Conservation (phyloP, 139 green algal species). For the Micractinium sp. region DNA sequence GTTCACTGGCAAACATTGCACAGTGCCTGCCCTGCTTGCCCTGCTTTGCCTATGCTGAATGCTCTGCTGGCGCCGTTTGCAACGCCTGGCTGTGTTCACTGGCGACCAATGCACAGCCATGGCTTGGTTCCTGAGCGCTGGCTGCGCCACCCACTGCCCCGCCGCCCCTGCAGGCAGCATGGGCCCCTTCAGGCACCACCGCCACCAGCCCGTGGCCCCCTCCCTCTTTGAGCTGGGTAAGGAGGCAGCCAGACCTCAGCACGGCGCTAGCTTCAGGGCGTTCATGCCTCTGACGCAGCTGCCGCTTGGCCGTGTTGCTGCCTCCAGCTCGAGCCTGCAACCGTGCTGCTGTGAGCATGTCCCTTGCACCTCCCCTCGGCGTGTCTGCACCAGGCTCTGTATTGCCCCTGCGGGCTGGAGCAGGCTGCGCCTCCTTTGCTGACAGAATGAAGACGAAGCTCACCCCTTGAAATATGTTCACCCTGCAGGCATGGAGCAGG, state of each 20-base stretch:
- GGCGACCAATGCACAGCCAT: not conserved
- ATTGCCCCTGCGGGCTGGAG: too few relatives aligned
- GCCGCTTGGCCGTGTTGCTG: not conserved
- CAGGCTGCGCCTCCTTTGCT: too few relatives aligned
- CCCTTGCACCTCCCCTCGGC: too few relatives aligned
- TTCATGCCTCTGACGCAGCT: not conserved
- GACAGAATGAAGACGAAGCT: too few relatives aligned
- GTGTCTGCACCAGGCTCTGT: too few relatives aligned
- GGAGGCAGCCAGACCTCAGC: not conserved
- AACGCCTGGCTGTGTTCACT: not conserved
- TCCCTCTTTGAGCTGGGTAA: conserved; percentile 11
- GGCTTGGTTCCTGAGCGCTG: too few relatives aligned
- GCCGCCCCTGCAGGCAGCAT: not conserved
- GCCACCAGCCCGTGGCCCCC: not conserved
- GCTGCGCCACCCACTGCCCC: not conserved
- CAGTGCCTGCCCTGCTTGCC: not conserved
- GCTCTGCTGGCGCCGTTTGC: not conserved
- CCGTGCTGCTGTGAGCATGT: not conserved
- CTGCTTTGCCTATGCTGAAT: not conserved
- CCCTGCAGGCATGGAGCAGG: conserved; percentile 16
- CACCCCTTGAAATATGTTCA: not conserved
- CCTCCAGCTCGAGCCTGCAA: not conserved
- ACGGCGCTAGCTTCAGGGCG: not conserved
- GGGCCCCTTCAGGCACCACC: not conserved
- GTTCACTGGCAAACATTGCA: not conserved